Base-by-base conservation (phyloP, 2,329 filamentous ascomycete genomes). In the Pseudocercospora pini-densiflorae region DNA sequence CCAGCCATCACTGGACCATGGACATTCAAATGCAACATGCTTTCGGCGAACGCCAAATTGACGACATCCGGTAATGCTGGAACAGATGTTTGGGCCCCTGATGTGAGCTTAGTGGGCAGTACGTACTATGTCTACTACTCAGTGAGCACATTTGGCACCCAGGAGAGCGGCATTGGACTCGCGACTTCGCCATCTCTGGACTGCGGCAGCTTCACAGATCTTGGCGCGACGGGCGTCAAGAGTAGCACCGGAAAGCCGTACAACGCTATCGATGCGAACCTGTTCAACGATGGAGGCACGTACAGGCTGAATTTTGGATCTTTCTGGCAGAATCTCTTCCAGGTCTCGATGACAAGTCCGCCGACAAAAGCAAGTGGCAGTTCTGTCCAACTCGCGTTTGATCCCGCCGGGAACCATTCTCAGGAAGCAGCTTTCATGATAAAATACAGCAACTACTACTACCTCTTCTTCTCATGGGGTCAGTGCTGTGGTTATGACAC, bases 71-170 rank as follows among this genome's bases (percentile, higher is more conserved):
- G 82, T 62, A 75, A 83, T 27, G 66, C 72, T 1, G 85, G 84
- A 23, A 82, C 80, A 5, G 84, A 86, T 71, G 79, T 86, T 10
- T 87, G 84, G 84, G 89, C 89, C 1, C 90, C 90, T 0, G 89
- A 91, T 70, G 85, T 89, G 14, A 77, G 80, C 19, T 78, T 85
- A 16, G 81, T 91, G n/a, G 85, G 84, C 68, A 80, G 78, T 62
- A 80, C 81, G 0, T 92, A 90, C 79, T 85, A 90, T 71, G 77
- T 88, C n/a, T 90, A 89, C 82, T 90, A 91, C 77, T 81, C 86
- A 1, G 87, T 90, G n/a, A 88, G 84, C 40, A 80, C 84, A 0
- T 90, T 89, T 68, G 88, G 88, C 0, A 84, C 81, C 0, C 87
- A 90, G 68, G 78, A 82, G 75, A 88, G 86, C 0, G 86, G 86